These are phyloP conservation scores for Henckelia pumila DNA, from an alignment of 257 asterid genomes.

Conservation along the genomic window DNA sequence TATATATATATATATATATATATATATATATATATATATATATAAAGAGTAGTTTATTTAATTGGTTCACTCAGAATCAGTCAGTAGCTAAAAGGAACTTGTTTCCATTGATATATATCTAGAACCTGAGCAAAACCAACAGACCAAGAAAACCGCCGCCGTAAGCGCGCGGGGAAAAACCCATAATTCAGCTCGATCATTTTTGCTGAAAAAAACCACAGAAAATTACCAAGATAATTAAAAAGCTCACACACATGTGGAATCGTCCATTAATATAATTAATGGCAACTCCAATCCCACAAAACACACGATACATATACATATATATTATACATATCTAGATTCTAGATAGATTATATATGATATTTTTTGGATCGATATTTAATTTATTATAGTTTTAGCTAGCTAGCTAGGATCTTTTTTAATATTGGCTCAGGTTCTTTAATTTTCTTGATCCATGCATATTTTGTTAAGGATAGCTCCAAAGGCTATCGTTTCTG, in stretches of 20 bases:
- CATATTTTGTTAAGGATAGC: slow-evolving; percentile 24
- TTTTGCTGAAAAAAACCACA: not conserved
- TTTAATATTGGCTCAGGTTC: slow-evolving; percentile 12
- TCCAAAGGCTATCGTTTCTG: slow-evolving; percentile 39
- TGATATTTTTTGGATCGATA: too few species aligned
- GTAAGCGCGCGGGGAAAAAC: slow-evolving; percentile 5
- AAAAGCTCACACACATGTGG: not conserved
- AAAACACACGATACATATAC: not conserved
- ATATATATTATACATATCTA: not conserved
- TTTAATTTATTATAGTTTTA: too few species aligned
- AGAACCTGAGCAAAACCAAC: not conserved
- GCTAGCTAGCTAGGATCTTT: too few species aligned
- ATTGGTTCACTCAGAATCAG: not conserved
- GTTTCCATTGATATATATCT: not conserved
- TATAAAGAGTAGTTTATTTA: too few species aligned
- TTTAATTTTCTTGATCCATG: slow-evolving; percentile 4
- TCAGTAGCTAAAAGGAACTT: not conserved
- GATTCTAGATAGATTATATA: not conserved
- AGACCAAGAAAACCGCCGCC: not conserved
- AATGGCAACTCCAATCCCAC: not conserved
- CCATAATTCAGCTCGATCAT: not conserved
- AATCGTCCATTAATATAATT: slow-evolving; percentile 18
- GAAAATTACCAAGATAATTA: not conserved
- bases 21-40: too few species aligned
- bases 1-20: too few species aligned